These are phyloP conservation scores for Ceratonia siliqua DNA, from an alignment of 306 rosid genomes.

Conservation along the genomic window DNA sequence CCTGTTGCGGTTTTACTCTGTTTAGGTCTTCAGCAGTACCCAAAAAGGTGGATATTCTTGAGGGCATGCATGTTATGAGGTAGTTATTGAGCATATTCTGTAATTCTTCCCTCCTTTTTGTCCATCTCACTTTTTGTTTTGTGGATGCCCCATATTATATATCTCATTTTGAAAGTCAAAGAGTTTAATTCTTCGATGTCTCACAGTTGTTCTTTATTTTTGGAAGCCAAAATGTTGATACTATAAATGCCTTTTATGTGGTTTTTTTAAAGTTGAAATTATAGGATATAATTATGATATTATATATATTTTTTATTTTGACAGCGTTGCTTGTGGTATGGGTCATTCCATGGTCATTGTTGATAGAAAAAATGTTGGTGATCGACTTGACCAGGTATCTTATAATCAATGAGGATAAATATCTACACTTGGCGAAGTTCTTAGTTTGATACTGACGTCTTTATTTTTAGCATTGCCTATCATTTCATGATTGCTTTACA, in stretches of 20 bases:
- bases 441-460: neutral
- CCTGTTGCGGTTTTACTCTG: slow-evolving; percentile 1
- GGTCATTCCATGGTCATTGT: slow-evolving; percentile 89
- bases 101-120: neutral
- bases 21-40: slow-evolving; percentile 91
- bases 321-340: slow-evolving; percentile 92
- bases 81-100: slow-evolving; percentile 21
- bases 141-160: neutral
- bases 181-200: neutral
- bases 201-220: neutral
- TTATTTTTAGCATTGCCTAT: neutral
- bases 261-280: neutral
- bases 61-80: slow-evolving; percentile 92
- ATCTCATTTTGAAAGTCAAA: neutral
- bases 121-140: neutral
- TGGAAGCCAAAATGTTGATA: neutral
- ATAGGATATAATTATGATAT: slow-evolving; percentile 25
- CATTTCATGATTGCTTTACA: neutral
- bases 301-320: slow-evolving; percentile 26
- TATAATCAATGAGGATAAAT: neutral
- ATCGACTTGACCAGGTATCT: slow-evolving; percentile 86
- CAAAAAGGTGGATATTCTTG: slow-evolving; percentile 91
- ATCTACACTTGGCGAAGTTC: neutral
- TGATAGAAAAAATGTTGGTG: slow-evolving; percentile 70
- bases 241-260: neutral